phyloP scores from a whole-genome alignment of 1,284 basidiomycete genomes.

The Cerioporus squamosus region DNA sequence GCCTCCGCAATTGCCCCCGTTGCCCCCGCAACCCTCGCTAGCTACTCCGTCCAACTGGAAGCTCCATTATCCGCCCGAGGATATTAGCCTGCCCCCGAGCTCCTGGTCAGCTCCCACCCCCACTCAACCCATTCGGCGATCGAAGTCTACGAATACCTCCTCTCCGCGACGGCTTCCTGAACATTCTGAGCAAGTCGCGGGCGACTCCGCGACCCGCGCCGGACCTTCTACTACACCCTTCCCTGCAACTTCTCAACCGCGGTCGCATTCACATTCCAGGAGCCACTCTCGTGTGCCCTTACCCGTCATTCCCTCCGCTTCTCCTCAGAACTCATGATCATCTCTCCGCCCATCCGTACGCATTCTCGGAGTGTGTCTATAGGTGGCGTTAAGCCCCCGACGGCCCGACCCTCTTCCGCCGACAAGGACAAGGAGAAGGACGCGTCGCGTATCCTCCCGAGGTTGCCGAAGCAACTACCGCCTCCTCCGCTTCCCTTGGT shows the following conservation, averaged over 20 bases:
- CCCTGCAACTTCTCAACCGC: neutral
- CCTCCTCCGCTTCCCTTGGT: constrained; percentile 11
- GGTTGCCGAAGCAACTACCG: neutral
- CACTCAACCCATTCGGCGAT: neutral
- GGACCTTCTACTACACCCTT: neutral
- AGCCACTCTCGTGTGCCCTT: constrained; percentile 15
- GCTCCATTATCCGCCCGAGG: constrained; percentile 17
- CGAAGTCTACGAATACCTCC: constrained; percentile 7
- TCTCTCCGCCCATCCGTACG: constrained; percentile 11
- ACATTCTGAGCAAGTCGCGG: constrained; percentile 3
- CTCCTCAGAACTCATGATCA: constrained; percentile 17
- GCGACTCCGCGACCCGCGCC: neutral
- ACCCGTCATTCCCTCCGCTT: constrained; percentile 15
- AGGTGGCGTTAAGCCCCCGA: neutral
- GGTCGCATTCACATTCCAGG: constrained; percentile 11
- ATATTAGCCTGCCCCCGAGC: neutral
- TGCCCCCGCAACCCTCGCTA: constrained; percentile 18
- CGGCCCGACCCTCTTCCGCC: neutral
- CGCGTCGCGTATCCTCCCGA: neutral
- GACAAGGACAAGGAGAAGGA: neutral
- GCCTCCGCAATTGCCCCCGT: constrained; percentile 14
- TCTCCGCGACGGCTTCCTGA: constrained; percentile 7
- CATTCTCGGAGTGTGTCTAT: constrained; percentile 14
- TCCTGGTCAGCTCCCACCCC: constrained; percentile 3
- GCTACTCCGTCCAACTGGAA: constrained; percentile 6